Percentiles rank a stretch among this genome's conserved stretches.
Conservation (phyloP, 257 asterid species). For the Penstemon newberryi region DNA sequence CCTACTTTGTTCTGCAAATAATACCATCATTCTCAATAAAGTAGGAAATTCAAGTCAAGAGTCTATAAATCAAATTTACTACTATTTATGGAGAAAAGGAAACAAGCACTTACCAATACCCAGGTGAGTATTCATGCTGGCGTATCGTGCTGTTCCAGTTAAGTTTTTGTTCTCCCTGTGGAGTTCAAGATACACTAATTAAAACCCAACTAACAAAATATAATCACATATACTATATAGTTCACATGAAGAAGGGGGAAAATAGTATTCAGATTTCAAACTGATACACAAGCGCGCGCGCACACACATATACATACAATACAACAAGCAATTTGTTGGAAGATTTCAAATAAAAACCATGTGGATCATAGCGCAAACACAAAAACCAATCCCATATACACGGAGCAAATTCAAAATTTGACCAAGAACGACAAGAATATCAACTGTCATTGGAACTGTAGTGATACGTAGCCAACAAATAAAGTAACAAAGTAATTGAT, state of each 20-base stretch:
- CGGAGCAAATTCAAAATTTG: neutral
- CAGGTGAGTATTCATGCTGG: constrained; percentile 40
- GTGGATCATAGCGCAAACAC: neutral
- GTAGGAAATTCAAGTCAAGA: neutral
- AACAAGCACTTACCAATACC: constrained; percentile 31
- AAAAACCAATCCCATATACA: neutral
- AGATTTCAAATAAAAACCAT: neutral
- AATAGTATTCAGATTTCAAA: too few species aligned
- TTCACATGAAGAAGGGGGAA: neutral
- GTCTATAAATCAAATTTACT: neutral
- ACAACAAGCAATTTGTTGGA: too few species aligned
- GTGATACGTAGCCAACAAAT: neutral
- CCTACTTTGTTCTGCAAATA: constrained; percentile 35
- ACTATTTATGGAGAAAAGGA: neutral
- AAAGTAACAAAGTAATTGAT: neutral
- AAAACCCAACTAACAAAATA: neutral
- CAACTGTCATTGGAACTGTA: neutral
- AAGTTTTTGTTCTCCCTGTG: constrained; percentile 38
- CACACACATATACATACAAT: too few species aligned
- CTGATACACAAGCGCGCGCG: too few species aligned
- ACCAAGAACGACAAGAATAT: neutral
- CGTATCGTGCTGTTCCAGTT: constrained; percentile 41
- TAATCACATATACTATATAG: neutral
- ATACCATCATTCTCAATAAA: neutral
- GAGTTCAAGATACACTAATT: neutral